phyloP scores from a whole-genome alignment of 2,329 filamentous ascomycete genomes.

The Fusarium brachygibbosum region DNA sequence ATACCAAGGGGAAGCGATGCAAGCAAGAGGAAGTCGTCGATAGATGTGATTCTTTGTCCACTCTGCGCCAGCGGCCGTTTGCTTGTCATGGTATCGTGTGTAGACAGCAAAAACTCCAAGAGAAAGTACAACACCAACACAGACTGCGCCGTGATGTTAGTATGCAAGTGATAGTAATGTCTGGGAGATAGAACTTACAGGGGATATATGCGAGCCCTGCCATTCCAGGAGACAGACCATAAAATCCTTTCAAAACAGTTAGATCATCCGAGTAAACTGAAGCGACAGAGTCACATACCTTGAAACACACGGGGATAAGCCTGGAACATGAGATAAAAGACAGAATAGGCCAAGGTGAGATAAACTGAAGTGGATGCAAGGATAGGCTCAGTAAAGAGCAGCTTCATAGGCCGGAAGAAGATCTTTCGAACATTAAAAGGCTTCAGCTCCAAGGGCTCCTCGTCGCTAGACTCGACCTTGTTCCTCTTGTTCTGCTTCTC shows the following conservation, averaged over 20 bases:
- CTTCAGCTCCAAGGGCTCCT: constrained; percentile 56
- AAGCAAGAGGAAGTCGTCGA: constrained; percentile 59
- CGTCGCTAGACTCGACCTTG: constrained; percentile 45
- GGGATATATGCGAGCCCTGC: constrained; percentile 63
- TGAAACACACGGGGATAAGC: constrained; percentile 66
- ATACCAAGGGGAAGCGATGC: constrained; percentile 72
- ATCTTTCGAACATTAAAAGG: constrained; percentile 58
- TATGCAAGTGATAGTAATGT: neutral
- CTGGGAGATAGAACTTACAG: constrained; percentile 51
- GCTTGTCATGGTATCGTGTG: constrained; percentile 49
- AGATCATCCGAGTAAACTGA: neutral
- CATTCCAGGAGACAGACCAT: constrained; percentile 62
- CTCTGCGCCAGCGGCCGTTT: constrained; percentile 44
- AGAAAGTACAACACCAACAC: constrained; percentile 44
- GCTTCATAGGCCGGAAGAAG: constrained; percentile 63
- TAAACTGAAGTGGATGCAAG: constrained; percentile 63
- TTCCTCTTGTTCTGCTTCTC: constrained; percentile 61
- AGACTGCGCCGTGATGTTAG: constrained; percentile 39
- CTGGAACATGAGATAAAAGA: constrained; percentile 66
- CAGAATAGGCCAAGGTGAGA: constrained; percentile 65
- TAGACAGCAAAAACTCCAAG: constrained; percentile 46
- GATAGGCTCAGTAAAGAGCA: constrained; percentile 65
- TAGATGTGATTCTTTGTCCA: constrained; percentile 53
- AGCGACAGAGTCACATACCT: constrained; percentile 21
- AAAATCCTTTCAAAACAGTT: constrained; percentile 46